Conservation (phyloP, 139 green algal species). For the Chlorella sorokiniana region DNA sequence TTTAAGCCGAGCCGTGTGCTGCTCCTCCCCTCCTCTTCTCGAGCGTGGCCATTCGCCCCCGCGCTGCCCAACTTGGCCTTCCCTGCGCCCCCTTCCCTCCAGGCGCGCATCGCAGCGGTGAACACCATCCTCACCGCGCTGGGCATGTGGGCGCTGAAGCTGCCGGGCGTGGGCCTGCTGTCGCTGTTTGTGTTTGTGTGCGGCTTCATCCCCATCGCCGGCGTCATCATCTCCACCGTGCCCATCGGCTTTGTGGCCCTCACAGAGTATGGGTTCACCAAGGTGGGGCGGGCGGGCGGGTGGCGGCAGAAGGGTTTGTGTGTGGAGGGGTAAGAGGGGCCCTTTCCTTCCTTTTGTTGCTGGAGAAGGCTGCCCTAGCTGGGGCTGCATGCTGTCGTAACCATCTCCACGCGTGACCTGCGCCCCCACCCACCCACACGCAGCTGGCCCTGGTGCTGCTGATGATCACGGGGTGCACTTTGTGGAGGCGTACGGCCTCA, state of each 20-base stretch:
- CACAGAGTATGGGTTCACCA: constrained; percentile 92
- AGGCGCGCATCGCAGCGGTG: constrained; percentile 81
- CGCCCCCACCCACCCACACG: neutral
- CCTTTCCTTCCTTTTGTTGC: no score
- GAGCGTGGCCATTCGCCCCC: no score
- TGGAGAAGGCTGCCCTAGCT: no score
- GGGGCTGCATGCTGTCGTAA: no score
- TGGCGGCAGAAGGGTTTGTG: neutral
- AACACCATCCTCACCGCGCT: constrained; percentile 90
- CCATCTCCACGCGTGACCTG: no score
- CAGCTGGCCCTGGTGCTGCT: constrained; percentile 82
- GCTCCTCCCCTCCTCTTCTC: no score
- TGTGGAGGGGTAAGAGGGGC: neutral
- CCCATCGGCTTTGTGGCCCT: constrained; percentile 88
- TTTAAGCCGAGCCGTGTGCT: no score
- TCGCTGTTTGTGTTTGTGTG: constrained; percentile 94
- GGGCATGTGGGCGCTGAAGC: constrained; percentile 84
- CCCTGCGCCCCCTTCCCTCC: neutral
- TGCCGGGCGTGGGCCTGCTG: constrained; percentile 86
- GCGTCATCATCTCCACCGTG: constrained; percentile 88
- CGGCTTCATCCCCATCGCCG: constrained; percentile 91
- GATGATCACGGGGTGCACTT: constrained; percentile 89
- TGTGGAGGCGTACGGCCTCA: constrained; percentile 82
- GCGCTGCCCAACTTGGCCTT: neutral
- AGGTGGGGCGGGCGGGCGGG: constrained; percentile 49